Base-by-base conservation (phyloP, 768 basidiomycete species). In the Russula earlei region DNA sequence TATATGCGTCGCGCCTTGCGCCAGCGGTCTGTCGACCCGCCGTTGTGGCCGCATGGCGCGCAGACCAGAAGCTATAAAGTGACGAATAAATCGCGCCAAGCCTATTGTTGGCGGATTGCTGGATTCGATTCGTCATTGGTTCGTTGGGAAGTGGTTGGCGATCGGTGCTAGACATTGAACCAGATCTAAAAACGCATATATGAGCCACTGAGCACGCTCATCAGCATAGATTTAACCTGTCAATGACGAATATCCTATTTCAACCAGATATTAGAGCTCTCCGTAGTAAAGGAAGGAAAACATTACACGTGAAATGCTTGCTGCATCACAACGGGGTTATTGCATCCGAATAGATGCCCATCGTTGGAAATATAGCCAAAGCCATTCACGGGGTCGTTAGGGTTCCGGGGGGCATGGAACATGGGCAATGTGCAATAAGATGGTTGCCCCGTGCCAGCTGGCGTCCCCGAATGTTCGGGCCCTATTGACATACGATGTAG, bases 261-360 rank as follows among this genome's bases (percentile, higher is more conserved):
- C 29, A 24, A 46, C 0, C 1, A 1, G 10, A 4, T 24, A 46
- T 52, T 11, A 44, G 42, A 31, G 20, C 7, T 24, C 34, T n/a
- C 15, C 8, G 0, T 15, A 15, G 50, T 7, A 5, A 14, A 7
- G 7, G 20, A 14, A 3, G 9, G 14, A 4, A 33, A 2, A 73
- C 80, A 53, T 64, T 64, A 82, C 79, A 84, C 79, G 63, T 84
- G 81, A 68, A 77, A 82, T 0, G 81, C 72, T 61, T 76, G 79
- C 20, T 75, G 76, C 67, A 78, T 67, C 8, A 76, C 69, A 0
- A 70, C 72, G 1, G 82, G 82, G 59, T 84, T 80, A 50, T 71
- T 70, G 67, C 83, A 83, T 2, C 63, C 27, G 52, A 80, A 83
- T 9, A 70, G 62, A 63, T 83, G 82, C 0, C 83, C 83, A 49